A percentile compares a stretch with the other conserved stretches of the same genome.
These are phyloP conservation scores for Phaeosphaeriaceae sp. DNA, from an alignment of 2,329 filamentous ascomycete species.

Conservation along the genomic window DNA sequence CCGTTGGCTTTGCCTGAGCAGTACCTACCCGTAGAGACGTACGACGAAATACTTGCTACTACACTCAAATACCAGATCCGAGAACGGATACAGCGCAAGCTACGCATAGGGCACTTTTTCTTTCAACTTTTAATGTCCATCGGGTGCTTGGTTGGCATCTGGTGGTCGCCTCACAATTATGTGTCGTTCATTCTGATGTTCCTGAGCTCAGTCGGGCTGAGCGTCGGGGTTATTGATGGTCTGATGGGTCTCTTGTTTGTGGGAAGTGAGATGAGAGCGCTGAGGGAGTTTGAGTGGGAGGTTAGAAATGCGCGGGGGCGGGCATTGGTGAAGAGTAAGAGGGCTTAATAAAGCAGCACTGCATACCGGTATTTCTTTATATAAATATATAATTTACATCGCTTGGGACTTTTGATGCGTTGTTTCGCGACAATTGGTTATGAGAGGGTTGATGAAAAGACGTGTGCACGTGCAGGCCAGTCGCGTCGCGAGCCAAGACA, in stretches of 20 bases:
- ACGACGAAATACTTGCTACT: constrained; percentile 76
- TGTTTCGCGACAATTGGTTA: no score
- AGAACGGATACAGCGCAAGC: constrained; percentile 73
- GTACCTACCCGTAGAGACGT: constrained; percentile 58
- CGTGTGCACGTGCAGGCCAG: constrained; percentile 22
- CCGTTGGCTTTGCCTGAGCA: constrained; percentile 27
- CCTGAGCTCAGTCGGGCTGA: constrained; percentile 77
- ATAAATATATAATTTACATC: no score
- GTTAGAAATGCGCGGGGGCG: constrained; percentile 55
- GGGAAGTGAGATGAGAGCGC: constrained; percentile 77
- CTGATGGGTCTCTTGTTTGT: constrained; percentile 88
- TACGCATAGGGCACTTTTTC: constrained; percentile 77
- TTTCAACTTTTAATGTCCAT: constrained; percentile 70
- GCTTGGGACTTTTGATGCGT: no score
- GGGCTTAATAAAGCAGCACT: constrained; percentile 1
- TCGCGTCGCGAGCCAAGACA: constrained; percentile 16
- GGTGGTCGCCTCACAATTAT: constrained; percentile 81
- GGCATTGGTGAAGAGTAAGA: constrained; percentile 24
- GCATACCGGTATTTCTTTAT: no score
- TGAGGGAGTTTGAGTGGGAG: constrained; percentile 95
- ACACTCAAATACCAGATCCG: constrained; percentile 72
- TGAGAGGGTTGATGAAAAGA: not conserved
- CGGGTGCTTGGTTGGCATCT: constrained; percentile 79
- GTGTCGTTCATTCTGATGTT: constrained; percentile 82
- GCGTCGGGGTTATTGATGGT: constrained; percentile 80